Conservation (phyloP, 441 rosid species). For the Metrosideros polymorpha region DNA sequence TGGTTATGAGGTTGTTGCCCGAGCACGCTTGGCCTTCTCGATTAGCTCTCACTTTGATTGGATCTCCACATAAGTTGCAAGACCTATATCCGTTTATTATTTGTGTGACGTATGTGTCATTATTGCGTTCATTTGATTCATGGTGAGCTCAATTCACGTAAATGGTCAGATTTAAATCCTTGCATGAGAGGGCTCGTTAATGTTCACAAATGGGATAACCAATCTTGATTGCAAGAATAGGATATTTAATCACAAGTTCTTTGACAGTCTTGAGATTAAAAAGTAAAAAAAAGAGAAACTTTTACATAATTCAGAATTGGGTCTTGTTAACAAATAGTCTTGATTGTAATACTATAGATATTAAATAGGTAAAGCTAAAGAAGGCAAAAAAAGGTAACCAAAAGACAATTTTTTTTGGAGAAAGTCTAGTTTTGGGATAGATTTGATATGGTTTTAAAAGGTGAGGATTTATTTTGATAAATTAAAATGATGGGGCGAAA, state of each 20-base stretch:
- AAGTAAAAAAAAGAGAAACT: not conserved
- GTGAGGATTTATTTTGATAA: not conserved
- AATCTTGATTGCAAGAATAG: not conserved
- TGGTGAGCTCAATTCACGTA: not conserved
- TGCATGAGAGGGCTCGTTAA: not conserved
- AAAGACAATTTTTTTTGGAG: not conserved
- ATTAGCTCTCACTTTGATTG: not conserved
- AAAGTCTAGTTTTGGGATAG: not conserved
- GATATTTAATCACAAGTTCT: not conserved
- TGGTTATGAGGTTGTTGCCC: too few relatives aligned
- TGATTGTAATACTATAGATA: rapidly evolving
- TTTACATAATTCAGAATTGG: not conserved
- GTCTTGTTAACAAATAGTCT: not conserved
- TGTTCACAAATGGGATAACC: not conserved
- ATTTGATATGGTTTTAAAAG: not conserved
- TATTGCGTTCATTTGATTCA: rapidly evolving
- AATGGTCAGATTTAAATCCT: rapidly evolving
- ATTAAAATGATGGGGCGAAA: not conserved
- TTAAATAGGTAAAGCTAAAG: not conserved
- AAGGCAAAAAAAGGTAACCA: not conserved
- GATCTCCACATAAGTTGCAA: not conserved
- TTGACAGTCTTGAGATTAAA: not conserved
- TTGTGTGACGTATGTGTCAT: rapidly evolving
- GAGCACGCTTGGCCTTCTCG: too few relatives aligned
- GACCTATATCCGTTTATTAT: not conserved